Evolutionary conservation across 768 basidiomycete species (phyloP).

Genomic region (Pisolithus orientalis): DNA sequence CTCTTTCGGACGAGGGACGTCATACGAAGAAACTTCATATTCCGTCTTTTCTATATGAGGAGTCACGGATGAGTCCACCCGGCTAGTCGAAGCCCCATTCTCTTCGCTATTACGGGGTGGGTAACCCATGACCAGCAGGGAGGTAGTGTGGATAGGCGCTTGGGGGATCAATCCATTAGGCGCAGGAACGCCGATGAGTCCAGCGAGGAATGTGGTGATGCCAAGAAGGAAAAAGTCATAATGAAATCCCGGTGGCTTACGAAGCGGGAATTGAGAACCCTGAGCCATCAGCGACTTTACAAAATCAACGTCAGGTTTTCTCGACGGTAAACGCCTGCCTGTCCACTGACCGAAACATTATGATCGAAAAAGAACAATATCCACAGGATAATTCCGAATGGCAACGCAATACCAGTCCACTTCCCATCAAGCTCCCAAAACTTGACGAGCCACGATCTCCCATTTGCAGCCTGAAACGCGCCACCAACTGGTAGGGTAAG

Average conservation of each 20-base stretch:
- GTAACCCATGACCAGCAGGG: constrained; percentile 64
- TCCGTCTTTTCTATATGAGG: constrained; percentile 19
- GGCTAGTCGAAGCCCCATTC: constrained; percentile 7
- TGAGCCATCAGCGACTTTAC: constrained; percentile 85
- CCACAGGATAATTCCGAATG: constrained; percentile 86
- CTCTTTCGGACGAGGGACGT: constrained; percentile 28
- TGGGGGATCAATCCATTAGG: constrained; percentile 83
- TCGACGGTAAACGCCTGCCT: neutral
- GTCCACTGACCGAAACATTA: constrained; percentile 70
- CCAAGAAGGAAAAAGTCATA: constrained; percentile 91
- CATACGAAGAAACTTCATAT: neutral
- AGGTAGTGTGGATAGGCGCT: constrained; percentile 89
- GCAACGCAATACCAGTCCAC: constrained; percentile 86
- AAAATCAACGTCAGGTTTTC: constrained; percentile 1
- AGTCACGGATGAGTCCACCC: neutral
- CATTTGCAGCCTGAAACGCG: constrained; percentile 66
- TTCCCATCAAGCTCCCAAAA: constrained; percentile 87
- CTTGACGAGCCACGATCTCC: constrained; percentile 74
- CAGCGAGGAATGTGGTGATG: constrained; percentile 82
- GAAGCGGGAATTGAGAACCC: constrained; percentile 79
- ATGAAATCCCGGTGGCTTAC: constrained; percentile 86
- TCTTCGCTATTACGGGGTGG: constrained; percentile 30
- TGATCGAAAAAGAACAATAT: constrained; percentile 94
- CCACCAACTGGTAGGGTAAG: constrained; percentile 61
- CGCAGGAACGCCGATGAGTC: constrained; percentile 79